Evolutionary conservation across 352 stramenopile genomes (phyloP), one percentile per base, ranked within the genome.

Genomic region (Phytophthora melonis): DNA sequence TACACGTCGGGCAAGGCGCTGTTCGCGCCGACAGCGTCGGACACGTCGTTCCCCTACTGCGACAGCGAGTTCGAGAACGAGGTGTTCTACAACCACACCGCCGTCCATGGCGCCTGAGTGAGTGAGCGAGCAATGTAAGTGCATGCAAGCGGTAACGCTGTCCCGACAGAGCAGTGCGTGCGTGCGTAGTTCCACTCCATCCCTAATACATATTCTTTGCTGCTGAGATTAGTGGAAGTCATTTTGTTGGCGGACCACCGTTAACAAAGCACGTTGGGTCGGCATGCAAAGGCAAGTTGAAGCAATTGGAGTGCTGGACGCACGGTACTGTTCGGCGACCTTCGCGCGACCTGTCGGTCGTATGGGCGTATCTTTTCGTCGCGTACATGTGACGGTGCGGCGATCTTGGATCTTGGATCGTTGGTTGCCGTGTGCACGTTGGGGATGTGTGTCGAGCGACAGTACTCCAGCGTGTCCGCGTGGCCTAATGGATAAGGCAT

Each of bases 401-500:
- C 16, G 14, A 49, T 49, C 30, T 34, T 41, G 8, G 34, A 13
- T 9, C 32, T 47, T 19, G 39, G 11, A n/a, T 47, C 11, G 13
- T 16, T 47, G 9, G 36, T 11, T 45, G 36, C 5, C 6, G 10
- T n/a, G 39, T n/a, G 10, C 14, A 18, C 9, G 7, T 14, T n/a
- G n/a, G n/a, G n/a, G n/a, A 14, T 14, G 0, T 2, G 11, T 49
- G 16, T 21, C 0, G 14, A 18, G 41, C 6, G 14, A 49, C 11
- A 0, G 14, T 9, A 19, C 11, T 45, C 11, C 41, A 39, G 14
- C 11, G 13, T 67, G 70, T 74, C 70, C 70, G 70, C 70, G 70
- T 77, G 70, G 81, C 81, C 81, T 89, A 89, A 89, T 89, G 81
- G 81, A 89, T 89, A 89, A 89, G 82, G 82, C 82, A 84, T 89